phyloP scores from a whole-genome alignment of 2,329 filamentous ascomycete genomes.

The Teratosphaeria pseudoeucalypti region DNA sequence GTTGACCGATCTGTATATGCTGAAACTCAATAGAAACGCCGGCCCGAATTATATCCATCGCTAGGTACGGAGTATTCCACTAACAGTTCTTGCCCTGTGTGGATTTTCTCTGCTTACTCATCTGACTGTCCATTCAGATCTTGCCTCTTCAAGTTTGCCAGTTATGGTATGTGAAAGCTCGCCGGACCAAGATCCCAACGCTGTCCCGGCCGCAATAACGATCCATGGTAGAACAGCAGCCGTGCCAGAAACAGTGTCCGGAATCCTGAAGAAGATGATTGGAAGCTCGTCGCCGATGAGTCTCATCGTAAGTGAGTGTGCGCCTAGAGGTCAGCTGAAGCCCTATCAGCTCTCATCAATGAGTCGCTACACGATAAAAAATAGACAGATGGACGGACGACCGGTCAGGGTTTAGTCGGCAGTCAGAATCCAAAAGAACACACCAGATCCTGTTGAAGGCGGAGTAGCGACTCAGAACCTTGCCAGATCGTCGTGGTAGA shows the following conservation, averaged over 20 bases:
- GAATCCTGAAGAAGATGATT: slow-evolving; percentile 45
- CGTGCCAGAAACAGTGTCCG: slow-evolving; percentile 46
- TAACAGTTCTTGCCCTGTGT: background rate
- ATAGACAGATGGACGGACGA: too few species aligned
- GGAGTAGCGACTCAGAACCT: too few species aligned
- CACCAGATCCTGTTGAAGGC: too few species aligned
- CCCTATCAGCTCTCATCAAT: slow-evolving; percentile 42
- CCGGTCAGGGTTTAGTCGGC: too few species aligned
- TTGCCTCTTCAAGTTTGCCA: slow-evolving; percentile 21
- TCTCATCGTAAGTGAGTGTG: slow-evolving; percentile 42
- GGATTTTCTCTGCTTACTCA: background rate
- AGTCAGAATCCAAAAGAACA: too few species aligned
- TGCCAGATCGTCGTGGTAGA: too few species aligned
- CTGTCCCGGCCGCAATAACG: slow-evolving; percentile 41
- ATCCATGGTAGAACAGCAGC: slow-evolving; percentile 47
- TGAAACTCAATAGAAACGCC: too few species aligned
- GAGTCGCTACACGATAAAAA: too few species aligned
- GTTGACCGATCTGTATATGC: too few species aligned
- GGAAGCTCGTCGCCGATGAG: slow-evolving; percentile 43
- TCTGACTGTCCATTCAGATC: background rate
- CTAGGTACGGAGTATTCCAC: too few species aligned
- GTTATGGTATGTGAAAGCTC: slow-evolving; percentile 46
- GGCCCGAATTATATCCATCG: background rate
- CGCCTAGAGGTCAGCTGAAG: slow-evolving; percentile 49
- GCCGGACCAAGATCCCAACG: slow-evolving; percentile 38